Conservation (phyloP, 164 flowering plant species). For the Warburgia ugandensis region DNA sequence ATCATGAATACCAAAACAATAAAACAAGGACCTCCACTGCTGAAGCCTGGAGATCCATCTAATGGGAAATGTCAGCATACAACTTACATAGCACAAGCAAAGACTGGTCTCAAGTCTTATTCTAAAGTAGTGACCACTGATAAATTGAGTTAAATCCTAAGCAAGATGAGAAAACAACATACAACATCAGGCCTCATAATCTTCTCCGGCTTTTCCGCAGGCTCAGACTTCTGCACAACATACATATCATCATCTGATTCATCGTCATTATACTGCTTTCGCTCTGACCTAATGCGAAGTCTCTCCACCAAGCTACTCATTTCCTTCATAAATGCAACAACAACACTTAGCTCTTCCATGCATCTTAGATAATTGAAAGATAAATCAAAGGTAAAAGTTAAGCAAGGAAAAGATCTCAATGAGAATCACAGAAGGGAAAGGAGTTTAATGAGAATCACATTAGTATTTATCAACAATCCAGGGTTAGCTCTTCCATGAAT, state of each 20-base stretch:
- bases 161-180: constrained; percentile 15
- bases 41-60: neutral
- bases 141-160: neutral
- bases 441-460: too few species aligned
- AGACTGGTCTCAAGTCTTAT: neutral
- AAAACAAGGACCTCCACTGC: neutral
- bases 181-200: constrained; percentile 73
- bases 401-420: too few species aligned
- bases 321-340: constrained; percentile 12
- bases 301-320: constrained; percentile 98
- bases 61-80: neutral
- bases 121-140: too few species aligned
- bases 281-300: constrained; percentile 79
- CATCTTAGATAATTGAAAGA: too few species aligned
- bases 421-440: too few species aligned
- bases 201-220: constrained; percentile 40
- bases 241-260: constrained; percentile 83
- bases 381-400: too few species aligned
- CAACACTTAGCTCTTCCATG: too few species aligned
- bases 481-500: too few species aligned
- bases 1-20: neutral
- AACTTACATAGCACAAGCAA: neutral
- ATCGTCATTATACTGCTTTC: constrained; percentile 71
- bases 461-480: too few species aligned
- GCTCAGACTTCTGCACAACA: constrained; percentile 18